Evolutionary conservation across 75 land plant species (phyloP), one percentile per base, ranked within the genome.

Genomic region (Cunninghamia lanceolata): DNA sequence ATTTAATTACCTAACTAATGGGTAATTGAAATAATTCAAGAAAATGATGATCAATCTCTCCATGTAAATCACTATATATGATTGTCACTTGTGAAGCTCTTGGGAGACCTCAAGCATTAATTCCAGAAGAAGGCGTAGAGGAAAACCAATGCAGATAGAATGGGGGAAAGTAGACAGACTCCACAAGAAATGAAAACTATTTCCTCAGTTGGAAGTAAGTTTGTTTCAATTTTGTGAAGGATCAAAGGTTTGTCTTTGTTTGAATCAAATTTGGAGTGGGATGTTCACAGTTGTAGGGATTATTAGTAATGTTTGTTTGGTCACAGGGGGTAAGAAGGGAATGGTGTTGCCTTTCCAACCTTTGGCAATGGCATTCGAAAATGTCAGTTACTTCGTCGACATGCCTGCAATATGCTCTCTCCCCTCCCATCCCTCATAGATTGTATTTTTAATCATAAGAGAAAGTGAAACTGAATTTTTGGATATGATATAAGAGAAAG

Each of bases 391-490:
- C 85, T 90, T 91, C 28, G 94, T 95, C 2, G 97, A 94, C 86
- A 95, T 95, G 97, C 97, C 97, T 43, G 84, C 84, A 89, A 95
- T 95, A 90, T 56, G 93, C 74, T 82, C 40, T 42, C 83, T 82
- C 15, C 16, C 75, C 75, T 30, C 1, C 13, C 13, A n/a, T 32
- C 35, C 35, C 25, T 59, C 19, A 53, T n/a, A n/a, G n/a, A n/a
- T n/a, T n/a, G n/a, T n/a, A n/a, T n/a, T n/a, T n/a, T n/a, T n/a
- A 45, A 43, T 82, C 15, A 5, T 83, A 2, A 11, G 43, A 36
- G 21, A 19, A 50, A n/a, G n/a, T n/a, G n/a, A n/a, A n/a, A n/a
- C n/a, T n/a, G n/a, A n/a, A n/a, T n/a, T n/a, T n/a, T n/a, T n/a
- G n/a, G n/a, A n/a, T n/a, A n/a, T n/a, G n/a, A n/a, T n/a, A n/a